phyloP scores from a whole-genome alignment of 352 stramenopile genomes.

The Globisporangium paddicum region DNA sequence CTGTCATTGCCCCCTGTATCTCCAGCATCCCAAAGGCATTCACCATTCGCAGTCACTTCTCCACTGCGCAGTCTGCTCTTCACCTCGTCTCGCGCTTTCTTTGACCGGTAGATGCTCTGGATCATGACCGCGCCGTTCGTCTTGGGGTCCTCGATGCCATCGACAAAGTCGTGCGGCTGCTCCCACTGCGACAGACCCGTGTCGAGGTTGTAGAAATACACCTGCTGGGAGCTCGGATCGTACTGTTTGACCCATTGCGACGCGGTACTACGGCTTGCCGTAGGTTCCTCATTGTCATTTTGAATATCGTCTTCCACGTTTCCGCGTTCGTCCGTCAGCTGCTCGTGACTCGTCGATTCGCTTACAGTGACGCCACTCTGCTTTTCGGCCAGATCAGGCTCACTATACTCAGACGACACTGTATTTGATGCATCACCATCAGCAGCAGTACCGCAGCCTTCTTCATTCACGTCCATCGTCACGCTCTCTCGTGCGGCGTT shows the following conservation, averaged over 20 bases:
- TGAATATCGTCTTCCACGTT: neutral
- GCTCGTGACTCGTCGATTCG: conserved; percentile 2
- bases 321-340: neutral
- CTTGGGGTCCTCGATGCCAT: conserved; percentile 23
- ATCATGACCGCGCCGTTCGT: conserved; percentile 41
- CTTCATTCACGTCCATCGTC: neutral
- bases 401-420: neutral
- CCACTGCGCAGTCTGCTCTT: conserved; percentile 7
- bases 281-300: neutral
- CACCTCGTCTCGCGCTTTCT: conserved; percentile 30
- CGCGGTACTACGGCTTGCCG: conserved; percentile 1
- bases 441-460: neutral
- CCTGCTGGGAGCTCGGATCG: conserved; percentile 23
- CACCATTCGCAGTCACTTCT: neutral
- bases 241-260: conserved; percentile 46
- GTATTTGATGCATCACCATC: neutral
- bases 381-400: neutral
- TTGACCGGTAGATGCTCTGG: conserved; percentile 46
- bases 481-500: neutral
- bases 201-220: conserved; percentile 52
- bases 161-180: conserved; percentile 29
- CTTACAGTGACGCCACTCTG: neutral
- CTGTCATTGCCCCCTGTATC: neutral
- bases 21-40: neutral
- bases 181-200: conserved; percentile 41